Evolutionary conservation across 441 rosid species (phyloP).

Genomic region (Pelargonium fulgidum): DNA sequence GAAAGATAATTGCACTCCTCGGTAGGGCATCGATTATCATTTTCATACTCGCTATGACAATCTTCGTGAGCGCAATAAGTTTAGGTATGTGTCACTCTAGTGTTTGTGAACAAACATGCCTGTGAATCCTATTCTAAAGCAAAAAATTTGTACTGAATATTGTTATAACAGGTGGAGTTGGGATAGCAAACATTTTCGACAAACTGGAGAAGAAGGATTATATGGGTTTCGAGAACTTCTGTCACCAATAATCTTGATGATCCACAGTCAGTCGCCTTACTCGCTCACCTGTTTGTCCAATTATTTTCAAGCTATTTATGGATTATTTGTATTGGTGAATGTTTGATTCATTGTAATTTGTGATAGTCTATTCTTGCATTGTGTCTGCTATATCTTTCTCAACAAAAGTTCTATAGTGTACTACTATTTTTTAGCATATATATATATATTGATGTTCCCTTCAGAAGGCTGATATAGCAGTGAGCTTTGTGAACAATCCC

Average conservation of each 20-base stretch:
- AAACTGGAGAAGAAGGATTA: constrained; percentile 37
- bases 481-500: too few species aligned
- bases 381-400: constrained; percentile 19
- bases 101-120: too few species aligned
- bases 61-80: constrained; percentile 52
- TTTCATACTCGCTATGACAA: constrained; percentile 60
- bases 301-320: constrained; percentile 19
- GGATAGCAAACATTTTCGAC: constrained; percentile 37
- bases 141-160: neutral
- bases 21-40: constrained; percentile 68
- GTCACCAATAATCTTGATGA: constrained; percentile 22
- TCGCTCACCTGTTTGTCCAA: constrained; percentile 19
- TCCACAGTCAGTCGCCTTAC: neutral
- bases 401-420: too few species aligned
- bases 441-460: too few species aligned
- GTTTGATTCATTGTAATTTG: constrained; percentile 18
- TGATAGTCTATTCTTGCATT: neutral
- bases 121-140: neutral
- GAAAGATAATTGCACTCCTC: constrained; percentile 37
- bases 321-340: constrained; percentile 17
- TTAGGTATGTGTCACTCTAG: constrained; percentile 36
- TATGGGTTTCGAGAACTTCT: constrained; percentile 46
- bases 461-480: too few species aligned
- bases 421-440: too few species aligned
- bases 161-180: constrained; percentile 48